phyloP scores from a whole-genome alignment of 2,329 filamentous ascomycete species.

The Chaetomium olivaceum region DNA sequence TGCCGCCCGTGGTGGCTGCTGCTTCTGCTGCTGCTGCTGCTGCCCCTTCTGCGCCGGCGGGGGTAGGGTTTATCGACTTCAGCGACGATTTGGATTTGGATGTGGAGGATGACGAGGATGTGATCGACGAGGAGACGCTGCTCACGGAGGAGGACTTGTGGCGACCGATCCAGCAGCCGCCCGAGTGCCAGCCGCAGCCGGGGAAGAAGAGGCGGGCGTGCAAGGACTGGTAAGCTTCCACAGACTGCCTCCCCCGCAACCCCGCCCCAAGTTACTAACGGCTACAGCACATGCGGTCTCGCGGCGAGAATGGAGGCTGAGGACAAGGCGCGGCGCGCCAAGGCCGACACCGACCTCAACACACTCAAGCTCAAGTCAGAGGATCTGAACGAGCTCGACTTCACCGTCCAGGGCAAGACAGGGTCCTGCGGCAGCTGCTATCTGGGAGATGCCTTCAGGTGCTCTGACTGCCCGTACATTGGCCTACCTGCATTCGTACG shows the following conservation, averaged over 20 bases:
- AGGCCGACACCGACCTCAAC: conserved; percentile 38
- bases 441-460: conserved; percentile 84
- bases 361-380: conserved; percentile 70
- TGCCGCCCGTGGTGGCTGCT: background rate
- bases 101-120: conserved; percentile 63
- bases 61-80: conserved; percentile 69
- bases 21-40: background rate
- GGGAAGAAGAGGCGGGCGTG: conserved; percentile 90
- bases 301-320: conserved; percentile 84
- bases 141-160: conserved; percentile 83
- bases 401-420: conserved; percentile 95
- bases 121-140: conserved; percentile 88
- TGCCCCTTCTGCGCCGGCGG: conserved; percentile 40
- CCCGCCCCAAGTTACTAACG: conserved; percentile 9
- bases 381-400: conserved; percentile 88
- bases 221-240: conserved; percentile 72
- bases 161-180: conserved; percentile 74
- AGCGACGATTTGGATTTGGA: conserved; percentile 63
- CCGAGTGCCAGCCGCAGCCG: conserved; percentile 82
- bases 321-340: conserved; percentile 53
- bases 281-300: conserved; percentile 71
- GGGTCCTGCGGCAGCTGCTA: conserved; percentile 94
- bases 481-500: conserved; percentile 79
- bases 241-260: background rate
- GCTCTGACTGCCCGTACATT: conserved; percentile 73